Evolutionary conservation across 306 rosid genomes (phyloP), one percentile per base, ranked within the genome.

Genomic region (Ziziphus jujuba): DNA sequence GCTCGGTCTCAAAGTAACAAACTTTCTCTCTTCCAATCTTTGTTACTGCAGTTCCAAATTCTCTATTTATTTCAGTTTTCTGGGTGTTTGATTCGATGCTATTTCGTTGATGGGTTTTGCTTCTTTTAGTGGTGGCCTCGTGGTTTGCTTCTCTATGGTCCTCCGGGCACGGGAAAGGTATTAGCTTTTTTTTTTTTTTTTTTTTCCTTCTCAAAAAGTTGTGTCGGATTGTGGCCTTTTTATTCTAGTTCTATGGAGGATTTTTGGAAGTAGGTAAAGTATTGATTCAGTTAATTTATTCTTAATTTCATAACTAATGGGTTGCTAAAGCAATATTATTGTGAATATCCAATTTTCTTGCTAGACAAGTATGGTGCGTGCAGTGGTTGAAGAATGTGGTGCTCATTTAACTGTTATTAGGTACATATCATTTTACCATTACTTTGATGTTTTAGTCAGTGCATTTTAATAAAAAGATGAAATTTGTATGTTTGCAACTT

Each of bases 101-200:
- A 3, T 63, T 57, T 70, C 16, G n/a, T 52, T 48, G 69, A 57
- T 60, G 61, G 71, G 55, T 11, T 79, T 79, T 70, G 22, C 68
- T 75, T 80, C 15, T 66, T 85, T 40, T 12, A 40, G 45, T 40
- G 90, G 97, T 92, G 92, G 92, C 89, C 93, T 8, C 81, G 92
- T 36, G 97, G 98, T 44, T 78, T 92, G 79, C 84, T 90, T 47
- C 75, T 92, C 59, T 84, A 92, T 12, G 98, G 98, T 59, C 96
- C 97, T 72, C 98, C 96, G 9, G 90, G 98, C 70, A 90, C 96
- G 1, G 97, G 98, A 70, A 92, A 92, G 96, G 98, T 92, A 67
- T 28, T 17, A 12, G 63, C 20, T 59, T 48, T 11, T 33, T 69
- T 56, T 34, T 15, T 21, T n/a, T 17, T 16, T 3, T 12, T 12